Base-by-base conservation (phyloP, 2,329 filamentous ascomycete species). In the Beauveria sp. region DNA sequence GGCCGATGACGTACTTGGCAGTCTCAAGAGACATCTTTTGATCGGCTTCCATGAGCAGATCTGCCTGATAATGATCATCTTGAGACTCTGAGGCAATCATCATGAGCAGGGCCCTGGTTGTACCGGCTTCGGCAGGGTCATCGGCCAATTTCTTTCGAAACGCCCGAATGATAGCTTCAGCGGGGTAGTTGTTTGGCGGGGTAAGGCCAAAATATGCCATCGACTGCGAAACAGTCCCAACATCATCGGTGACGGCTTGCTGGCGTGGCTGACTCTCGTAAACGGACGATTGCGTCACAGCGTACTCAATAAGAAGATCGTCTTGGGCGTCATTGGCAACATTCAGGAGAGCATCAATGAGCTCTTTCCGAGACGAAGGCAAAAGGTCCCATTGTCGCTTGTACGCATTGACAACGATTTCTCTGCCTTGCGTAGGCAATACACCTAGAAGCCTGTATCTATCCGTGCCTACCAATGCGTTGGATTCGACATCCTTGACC, bases 311-410 rank as follows among this genome's bases (percentile, higher is more conserved):
- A 2, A 76, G 67, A 12, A 68, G 61, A 22, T 75, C 70, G 47
- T 76, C 70, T 16, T 70, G 68, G 4, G 67, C 59, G 47, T 76
- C 71, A 51, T 73, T 73, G 2, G 73, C 74, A 52, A 76, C 67
- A 3, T 61, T 67, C 64, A 71, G 67, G 5, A 76, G 66, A 6
- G 66, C 67, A 2, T 74, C 71, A 18, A 76, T 70, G 24, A 76
- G 57, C 7, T 66, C 65, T 34, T 66, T 67, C 20, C 71, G 64
- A 26, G 68, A 69, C 12, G 53, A 68, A 2, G 73, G 72, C 6
- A 71, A 10, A 9, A 75, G 64, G 4, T 75, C 71, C 74, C 74
- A 76, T 55, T 76, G 74, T n/a, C 73, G 67, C 46, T 70, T 73
- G 62, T 76, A 76, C n/a, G 74, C 73, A 64, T 72, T 75, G 54